A percentile compares a stretch with the other conserved stretches of the same genome.
phyloP scores from a whole-genome alignment of 2,329 filamentous ascomycete species.

The Epichloe aotearoae region DNA sequence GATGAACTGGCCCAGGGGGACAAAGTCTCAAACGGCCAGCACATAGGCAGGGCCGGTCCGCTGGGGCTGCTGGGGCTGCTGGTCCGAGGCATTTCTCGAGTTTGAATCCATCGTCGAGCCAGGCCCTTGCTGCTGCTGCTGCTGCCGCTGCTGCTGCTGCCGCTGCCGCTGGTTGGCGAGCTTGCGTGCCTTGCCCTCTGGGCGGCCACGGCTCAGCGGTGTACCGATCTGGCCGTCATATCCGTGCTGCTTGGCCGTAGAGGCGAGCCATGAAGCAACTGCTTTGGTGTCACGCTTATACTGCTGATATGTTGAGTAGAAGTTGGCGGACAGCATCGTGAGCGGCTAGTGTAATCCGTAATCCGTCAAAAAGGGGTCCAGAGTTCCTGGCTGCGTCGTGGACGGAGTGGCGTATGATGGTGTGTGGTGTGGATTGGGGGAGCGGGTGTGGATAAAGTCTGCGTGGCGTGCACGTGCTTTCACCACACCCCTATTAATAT shows the following conservation, averaged over 20 bases:
- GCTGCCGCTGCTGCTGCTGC: too few relatives aligned
- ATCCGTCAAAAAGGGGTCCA: too few relatives aligned
- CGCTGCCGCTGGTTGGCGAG: background rate
- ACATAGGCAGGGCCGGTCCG: background rate
- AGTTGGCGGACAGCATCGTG: background rate
- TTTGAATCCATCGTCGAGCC: background rate
- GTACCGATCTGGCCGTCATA: background rate
- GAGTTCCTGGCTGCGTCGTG: too few relatives aligned
- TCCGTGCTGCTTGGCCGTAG: background rate
- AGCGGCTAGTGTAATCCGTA: too few relatives aligned
- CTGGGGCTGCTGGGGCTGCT: too few relatives aligned
- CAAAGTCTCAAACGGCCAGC: background rate
- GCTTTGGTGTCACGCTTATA: background rate
- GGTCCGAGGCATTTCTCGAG: background rate
- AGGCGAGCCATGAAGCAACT: background rate
- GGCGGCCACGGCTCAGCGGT: background rate
- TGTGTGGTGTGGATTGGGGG: too few relatives aligned
- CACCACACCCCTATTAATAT: too few relatives aligned
- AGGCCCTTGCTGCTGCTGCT: background rate
- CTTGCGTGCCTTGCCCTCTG: background rate
- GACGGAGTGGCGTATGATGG: too few relatives aligned
- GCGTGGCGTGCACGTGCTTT: background rate
- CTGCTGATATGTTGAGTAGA: background rate
- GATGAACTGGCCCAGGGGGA: background rate
- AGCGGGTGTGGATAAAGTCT: background rate